phyloP scores from a whole-genome alignment of 495 filamentous ascomycete genomes.

The Penicillium coprophilum region DNA sequence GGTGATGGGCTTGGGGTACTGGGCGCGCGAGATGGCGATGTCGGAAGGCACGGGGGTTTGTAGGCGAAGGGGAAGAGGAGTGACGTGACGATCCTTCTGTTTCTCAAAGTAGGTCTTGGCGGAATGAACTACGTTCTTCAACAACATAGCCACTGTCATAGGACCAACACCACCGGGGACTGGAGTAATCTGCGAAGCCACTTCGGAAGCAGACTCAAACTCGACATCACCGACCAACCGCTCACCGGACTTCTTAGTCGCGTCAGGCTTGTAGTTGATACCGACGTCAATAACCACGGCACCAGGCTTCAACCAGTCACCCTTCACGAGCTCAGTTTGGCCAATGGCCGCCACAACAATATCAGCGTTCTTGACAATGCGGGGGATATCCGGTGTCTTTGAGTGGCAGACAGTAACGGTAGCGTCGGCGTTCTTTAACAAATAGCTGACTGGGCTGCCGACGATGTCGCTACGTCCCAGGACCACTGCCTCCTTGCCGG shows the following conservation, averaged over 20 bases:
- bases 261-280: slow-evolving; percentile 93
- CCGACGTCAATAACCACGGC: slow-evolving; percentile 96
- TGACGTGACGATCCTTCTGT: slow-evolving; percentile 72
- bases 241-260: slow-evolving; percentile 88
- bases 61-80: slow-evolving; percentile 76
- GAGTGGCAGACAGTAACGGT: slow-evolving; percentile 97
- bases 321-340: slow-evolving; percentile 80
- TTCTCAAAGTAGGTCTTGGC: slow-evolving; percentile 77
- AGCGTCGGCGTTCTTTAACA: slow-evolving; percentile 91
- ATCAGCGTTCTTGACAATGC: slow-evolving; percentile 79
- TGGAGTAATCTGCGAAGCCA: slow-evolving; percentile 94
- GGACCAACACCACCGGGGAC: slow-evolving; percentile 96
- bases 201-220: slow-evolving; percentile 77
- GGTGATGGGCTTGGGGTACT: slow-evolving; percentile 86
- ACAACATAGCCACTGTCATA: slow-evolving; percentile 96
- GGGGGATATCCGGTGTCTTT: slow-evolving; percentile 68
- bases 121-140: slow-evolving; percentile 89
- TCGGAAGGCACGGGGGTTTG: slow-evolving; percentile 82
- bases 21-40: slow-evolving; percentile 86
- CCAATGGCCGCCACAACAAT: slow-evolving; percentile 92
- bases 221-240: slow-evolving; percentile 96
- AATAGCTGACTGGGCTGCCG: slow-evolving; percentile 91
- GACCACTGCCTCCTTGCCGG: slow-evolving; percentile 91
- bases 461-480: slow-evolving; percentile 96
- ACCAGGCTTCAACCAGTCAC: slow-evolving; percentile 92